These are phyloP conservation scores for Penicillium simplicissimum DNA, from an alignment of 495 filamentous ascomycete genomes.

Conservation along the genomic window DNA sequence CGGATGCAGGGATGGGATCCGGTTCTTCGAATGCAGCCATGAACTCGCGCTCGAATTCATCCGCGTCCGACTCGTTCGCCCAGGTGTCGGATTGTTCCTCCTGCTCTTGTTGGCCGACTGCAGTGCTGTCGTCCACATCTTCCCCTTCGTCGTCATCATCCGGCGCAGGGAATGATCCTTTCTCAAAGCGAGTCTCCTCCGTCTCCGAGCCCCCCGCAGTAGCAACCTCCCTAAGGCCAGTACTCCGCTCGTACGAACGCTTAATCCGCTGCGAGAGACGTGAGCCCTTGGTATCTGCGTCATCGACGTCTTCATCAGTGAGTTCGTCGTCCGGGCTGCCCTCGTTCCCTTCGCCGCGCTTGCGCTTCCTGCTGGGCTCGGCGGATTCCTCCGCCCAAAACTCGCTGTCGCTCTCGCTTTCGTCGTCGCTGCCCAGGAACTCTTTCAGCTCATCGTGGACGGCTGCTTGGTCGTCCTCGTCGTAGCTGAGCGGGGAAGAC, in stretches of 20 bases:
- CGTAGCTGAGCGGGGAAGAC: slow-evolving; percentile 41
- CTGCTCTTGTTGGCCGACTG: slow-evolving; percentile 23
- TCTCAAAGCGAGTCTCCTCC: slow-evolving; percentile 23
- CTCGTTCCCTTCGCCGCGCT: slow-evolving; percentile 38
- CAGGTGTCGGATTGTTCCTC: slow-evolving; percentile 12
- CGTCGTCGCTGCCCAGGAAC: slow-evolving; percentile 70
- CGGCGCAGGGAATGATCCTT: slow-evolving; percentile 22
- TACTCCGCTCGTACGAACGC: slow-evolving; percentile 50
- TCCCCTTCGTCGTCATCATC: slow-evolving; percentile 52
- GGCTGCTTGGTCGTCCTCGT: slow-evolving; percentile 48
- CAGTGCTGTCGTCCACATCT: not conserved
- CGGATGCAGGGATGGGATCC: slow-evolving; percentile 37
- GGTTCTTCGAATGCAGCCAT: slow-evolving; percentile 63
- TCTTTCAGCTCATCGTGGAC: slow-evolving; percentile 75
- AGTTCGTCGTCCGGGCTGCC: slow-evolving; percentile 33
- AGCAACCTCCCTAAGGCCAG: slow-evolving; percentile 48
- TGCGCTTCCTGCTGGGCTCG: slow-evolving; percentile 41
- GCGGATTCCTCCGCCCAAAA: slow-evolving; percentile 31
- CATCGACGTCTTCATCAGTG: slow-evolving; percentile 32
- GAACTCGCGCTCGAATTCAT: slow-evolving; percentile 67
- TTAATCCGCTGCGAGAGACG: slow-evolving; percentile 51
- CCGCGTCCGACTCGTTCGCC: slow-evolving; percentile 43
- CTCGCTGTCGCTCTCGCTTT: slow-evolving; percentile 53
- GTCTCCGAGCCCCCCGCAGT: slow-evolving; percentile 37
- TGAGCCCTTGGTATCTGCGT: slow-evolving; percentile 41